Percentiles rank a stretch among this genome's conserved stretches.
phyloP scores from a whole-genome alignment of 2,329 filamentous ascomycete species.

The Ilyonectria sp. region DNA sequence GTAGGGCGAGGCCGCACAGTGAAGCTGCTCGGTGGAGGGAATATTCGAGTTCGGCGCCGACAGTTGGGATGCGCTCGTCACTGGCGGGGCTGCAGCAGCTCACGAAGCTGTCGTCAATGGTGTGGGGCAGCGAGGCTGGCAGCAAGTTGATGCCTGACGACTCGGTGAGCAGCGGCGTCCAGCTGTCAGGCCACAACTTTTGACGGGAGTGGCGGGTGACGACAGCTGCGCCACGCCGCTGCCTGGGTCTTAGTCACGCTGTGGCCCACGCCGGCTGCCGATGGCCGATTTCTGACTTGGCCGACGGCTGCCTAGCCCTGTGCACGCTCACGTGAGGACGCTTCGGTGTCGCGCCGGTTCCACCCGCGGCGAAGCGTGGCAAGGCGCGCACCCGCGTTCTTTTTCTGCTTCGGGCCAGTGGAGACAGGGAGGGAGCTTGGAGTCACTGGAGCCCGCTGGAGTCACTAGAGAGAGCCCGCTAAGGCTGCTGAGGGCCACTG shows the following conservation, averaged over 20 bases:
- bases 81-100: slow-evolving; percentile 51
- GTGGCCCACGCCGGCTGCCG: not conserved
- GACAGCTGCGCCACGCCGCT: slow-evolving; percentile 35
- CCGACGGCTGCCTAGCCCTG: slow-evolving; percentile 48
- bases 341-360: slow-evolving; percentile 52
- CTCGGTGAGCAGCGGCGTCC: not conserved
- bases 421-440: not conserved
- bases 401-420: not conserved
- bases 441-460: not conserved
- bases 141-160: slow-evolving; percentile 43
- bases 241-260: slow-evolving; percentile 33
- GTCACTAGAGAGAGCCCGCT: not conserved
- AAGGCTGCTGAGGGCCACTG: too few species aligned
- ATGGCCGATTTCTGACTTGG: slow-evolving; percentile 1
- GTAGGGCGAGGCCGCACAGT: slow-evolving; percentile 38
- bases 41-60: slow-evolving; percentile 39
- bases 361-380: slow-evolving; percentile 37
- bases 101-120: slow-evolving; percentile 52
- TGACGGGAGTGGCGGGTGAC: slow-evolving; percentile 19
- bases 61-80: slow-evolving; percentile 48
- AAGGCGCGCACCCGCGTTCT: slow-evolving; percentile 24
- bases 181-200: slow-evolving; percentile 37
- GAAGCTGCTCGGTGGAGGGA: slow-evolving; percentile 40
- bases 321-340: slow-evolving; percentile 55
- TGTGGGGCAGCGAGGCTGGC: slow-evolving; percentile 48